phyloP scores from a whole-genome alignment of 1,284 basidiomycete genomes.

The Cystobasidium slooffiae region DNA sequence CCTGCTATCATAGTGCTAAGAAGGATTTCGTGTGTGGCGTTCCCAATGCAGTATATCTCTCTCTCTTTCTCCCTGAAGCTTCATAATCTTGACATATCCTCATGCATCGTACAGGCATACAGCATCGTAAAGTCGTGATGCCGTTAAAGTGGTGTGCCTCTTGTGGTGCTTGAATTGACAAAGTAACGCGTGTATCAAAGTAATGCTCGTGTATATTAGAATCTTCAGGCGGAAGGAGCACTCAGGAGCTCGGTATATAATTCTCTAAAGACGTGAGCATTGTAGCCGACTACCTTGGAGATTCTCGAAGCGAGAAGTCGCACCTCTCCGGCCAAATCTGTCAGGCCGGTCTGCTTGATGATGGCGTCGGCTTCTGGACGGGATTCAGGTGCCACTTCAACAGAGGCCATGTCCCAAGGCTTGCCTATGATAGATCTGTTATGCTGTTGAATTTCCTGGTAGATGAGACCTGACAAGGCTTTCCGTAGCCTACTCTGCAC shows the following conservation, averaged over 20 bases:
- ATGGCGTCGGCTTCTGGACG: constrained; percentile 12
- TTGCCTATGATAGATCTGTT: neutral
- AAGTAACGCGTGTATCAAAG: too few species aligned
- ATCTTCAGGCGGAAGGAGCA: too few species aligned
- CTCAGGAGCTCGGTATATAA: neutral
- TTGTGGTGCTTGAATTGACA: too few species aligned
- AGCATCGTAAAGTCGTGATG: too few species aligned
- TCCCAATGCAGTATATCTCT: too few species aligned
- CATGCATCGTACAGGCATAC: too few species aligned
- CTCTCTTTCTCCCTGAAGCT: too few species aligned
- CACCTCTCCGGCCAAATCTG: constrained; percentile 71
- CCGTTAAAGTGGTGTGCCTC: too few species aligned
- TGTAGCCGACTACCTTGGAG: constrained; percentile 61
- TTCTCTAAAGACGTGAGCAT: constrained; percentile 17
- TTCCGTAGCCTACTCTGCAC: constrained; percentile 68
- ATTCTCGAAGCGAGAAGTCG: constrained; percentile 69
- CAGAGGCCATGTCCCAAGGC: neutral
- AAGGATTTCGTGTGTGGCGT: too few species aligned
- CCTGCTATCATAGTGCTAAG: too few species aligned
- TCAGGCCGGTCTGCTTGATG: constrained; percentile 64
- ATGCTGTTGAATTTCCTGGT: constrained; percentile 53
- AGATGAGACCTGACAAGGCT: constrained; percentile 67
- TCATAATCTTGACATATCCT: too few species aligned
- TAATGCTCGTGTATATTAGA: too few species aligned
- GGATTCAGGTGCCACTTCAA: neutral